Base-by-base conservation (phyloP, 2,329 filamentous ascomycete species). In the Epichloe gansuensis region DNA sequence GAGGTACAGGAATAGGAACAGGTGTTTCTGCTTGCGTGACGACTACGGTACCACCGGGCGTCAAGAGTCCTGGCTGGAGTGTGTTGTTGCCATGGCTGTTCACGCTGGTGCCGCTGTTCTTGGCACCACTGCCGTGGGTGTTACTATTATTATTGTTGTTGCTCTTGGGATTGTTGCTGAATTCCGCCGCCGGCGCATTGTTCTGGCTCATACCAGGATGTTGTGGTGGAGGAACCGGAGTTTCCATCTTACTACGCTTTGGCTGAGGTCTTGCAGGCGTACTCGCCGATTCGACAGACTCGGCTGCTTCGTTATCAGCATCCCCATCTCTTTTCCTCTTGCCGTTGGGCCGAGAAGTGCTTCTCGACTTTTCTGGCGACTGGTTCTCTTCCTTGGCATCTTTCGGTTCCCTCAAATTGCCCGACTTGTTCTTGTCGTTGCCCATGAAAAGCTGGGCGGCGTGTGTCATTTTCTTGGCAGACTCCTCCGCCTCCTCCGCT, bases 401-500 rank as follows among this genome's bases (percentile, higher is more conserved):
- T 50, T 65, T 66, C 17, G 59, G 58, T 36, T 61, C 60, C 41
- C 60, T 61, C 25, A 62, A 50, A 7, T 57, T 3, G 17, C 34
- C 43, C 8, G 47, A 35, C 51, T 52, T 52, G 50, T 31, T 49
- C 47, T 54, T 55, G 17, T 56, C 56, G 21, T 51, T 58, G 9
- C 55, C 58, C 53, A 75, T 68, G 56, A 76, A 67, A 27, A 69
- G 64, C 50, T 73, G 69, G 27, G 73, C 74, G 52, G 71, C 66
- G 58, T 74, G 71, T 8, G 68, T 67, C 68, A 78, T 73, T 60
- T 76, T 77, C 15, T 74, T 69, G 15, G 73, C 74, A 8, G 76
- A 77, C 58, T 77, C 74, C 60, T 79, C 76, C 15, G 80, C 80
- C 60, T 83, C 80, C 55, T 82, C 78, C 1, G 77, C 80, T 2